Evolutionary conservation across 495 filamentous ascomycete genomes (phyloP), one percentile per base, ranked within the genome.

Genomic region (Penicillium angulare): DNA sequence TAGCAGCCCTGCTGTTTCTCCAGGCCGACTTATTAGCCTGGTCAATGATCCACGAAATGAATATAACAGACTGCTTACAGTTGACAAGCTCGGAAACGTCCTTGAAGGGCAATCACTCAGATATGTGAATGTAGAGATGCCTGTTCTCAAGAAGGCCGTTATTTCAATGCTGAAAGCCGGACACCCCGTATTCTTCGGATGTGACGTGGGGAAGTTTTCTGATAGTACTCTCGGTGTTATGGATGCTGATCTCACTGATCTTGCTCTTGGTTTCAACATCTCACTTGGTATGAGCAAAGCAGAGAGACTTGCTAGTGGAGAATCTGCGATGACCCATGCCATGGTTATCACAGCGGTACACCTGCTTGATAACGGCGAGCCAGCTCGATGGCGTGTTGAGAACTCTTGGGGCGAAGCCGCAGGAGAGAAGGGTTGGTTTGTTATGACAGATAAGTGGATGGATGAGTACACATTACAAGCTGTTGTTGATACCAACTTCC

Each of bases 301-400:
- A 2, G 77, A 87, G 42, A 65, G 89, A 0, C 69, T 95, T 12
- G 67, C 78, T 52, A 85, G 83, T 0, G 83, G 86, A 5, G 90
- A 93, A 69, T 82, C 78, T 17, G 71, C 75, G 5, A 92, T 95
- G 90, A 95, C 89, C 7, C 90, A 93, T 60, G 90, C 90, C 0
- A 96, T 96, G 90, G 88, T 93, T 2, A 68, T 96, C 38, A 95
- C 88, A 3, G 90, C 79, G 0, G 90, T 95, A 39, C 88, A 95
- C 64, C 53, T n/a, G n/a, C n/a, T 95, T 7, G 78, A 84, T 45
- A 74, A 82, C 29, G 83, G 79, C 0, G 75, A 79, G 59, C 73
- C 84, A 2, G 79, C 87, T 3, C 72, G 89, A 43, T 95, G 90
- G 90, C 69, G 89, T 23, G 88, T 95, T 39, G 87, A 95, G 75